Evolutionary conservation across 2,329 filamentous ascomycete genomes (phyloP), one percentile per base, ranked within the genome.

Genomic region (Pestalotiopsis sp.): DNA sequence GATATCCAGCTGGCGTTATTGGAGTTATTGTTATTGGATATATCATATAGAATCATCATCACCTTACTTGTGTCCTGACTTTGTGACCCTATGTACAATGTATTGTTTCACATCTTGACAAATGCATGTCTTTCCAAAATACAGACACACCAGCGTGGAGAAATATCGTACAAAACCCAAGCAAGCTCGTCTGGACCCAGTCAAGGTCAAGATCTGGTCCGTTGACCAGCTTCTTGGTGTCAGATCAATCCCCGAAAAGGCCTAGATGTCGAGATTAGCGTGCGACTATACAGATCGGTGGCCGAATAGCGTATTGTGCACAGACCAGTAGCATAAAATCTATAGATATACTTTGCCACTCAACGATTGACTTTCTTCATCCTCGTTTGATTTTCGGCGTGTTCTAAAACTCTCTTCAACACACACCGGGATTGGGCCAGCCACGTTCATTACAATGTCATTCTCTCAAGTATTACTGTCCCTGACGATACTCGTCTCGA

Each of bases 401-500:
- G 17, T 20, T 6, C 6, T 11, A 52, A 20, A 52, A n/a, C 17
- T 52, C 4, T n/a, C 20, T n/a, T n/a, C 7, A 2, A n/a, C 45
- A 49, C 45, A 23, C n/a, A 52, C 17, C 20, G 17, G 27, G 17
- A 13, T 14, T 9, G 20, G 4, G 27, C 25, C 59, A 11, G 17
- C 4, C 12, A 66, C 57, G 25, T 23, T 14, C n/a, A 17, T 38
- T 25, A 20, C 17, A 14, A 58, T 49, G 27, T 58, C 49, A 9
- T 49, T 69, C 17, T 68, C 72, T 36, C 72, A 71, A 40, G 31
- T 40, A n/a, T 71, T 68, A 13, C 66, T 73, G 17, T 68, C 69
- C 13, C 70, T 70, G 6, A 69, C 76, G 1, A 73, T 80, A 13
- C 17, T 79, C 3, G 72, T 72, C 45, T 78, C 79, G 4, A 68